Base-by-base conservation (phyloP, 805 yeast genomes). In the Nakazawaea ernobii region DNA sequence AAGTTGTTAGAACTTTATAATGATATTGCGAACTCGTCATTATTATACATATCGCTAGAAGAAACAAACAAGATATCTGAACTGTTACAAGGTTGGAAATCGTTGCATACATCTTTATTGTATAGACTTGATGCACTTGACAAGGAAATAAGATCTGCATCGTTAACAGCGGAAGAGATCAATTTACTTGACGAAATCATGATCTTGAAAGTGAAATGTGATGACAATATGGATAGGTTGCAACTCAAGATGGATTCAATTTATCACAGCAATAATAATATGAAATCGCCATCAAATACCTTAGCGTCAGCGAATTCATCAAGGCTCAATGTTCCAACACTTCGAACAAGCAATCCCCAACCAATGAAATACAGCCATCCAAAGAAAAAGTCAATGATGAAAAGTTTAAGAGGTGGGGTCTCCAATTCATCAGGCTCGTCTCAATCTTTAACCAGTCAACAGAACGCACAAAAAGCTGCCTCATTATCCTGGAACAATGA, bases 71-170 rank as follows among this genome's bases (percentile, higher is more conserved):
- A 74, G 17, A 61, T 71, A 39, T 75, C 70, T 43, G 78, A 74
- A 14, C 85, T 90, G 2, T 63, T 83, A 17, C 77, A 75, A 50
- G 91, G 91, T 2, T 84, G 92, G 91, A 84, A 80, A 53, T 69
- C 80, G 2, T 63, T 86, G n/a, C 87, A 82, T 52, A 79, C 86
- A 1, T 74, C 77, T 42, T 70, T 82, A 2, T 69, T 79, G 42
- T 77, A 69, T 58, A 78, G 78, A 54, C 63, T 83, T 38, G 86
- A 82, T 17, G 50, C 60, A 46, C 54, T 84, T 54, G 73, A 83
- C 57, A 65, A 75, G 61, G 62, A 50, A 60, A 59, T 57, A 58
- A 59, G 29, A 51, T 63, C 54, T 51, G 56, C 45, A 48, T 49
- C 53, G 51, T 45, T 77, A 55, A 56, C 75, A 0, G 70, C 68